Evolutionary conservation across 1,284 basidiomycete species (phyloP).

Genomic region (Fomitopsis palustris): DNA sequence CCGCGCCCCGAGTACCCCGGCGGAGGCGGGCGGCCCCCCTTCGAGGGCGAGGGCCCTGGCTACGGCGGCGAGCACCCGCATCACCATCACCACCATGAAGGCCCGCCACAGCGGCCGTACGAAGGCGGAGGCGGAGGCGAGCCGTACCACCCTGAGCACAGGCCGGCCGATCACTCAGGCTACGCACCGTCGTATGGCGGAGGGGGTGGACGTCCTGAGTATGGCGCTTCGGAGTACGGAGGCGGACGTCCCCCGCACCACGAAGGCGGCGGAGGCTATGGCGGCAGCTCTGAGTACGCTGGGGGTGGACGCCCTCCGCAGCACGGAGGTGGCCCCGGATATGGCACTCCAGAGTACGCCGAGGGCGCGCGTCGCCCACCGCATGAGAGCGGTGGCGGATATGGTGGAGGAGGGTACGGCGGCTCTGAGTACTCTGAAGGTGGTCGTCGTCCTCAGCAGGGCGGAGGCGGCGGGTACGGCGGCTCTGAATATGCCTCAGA

Average conservation of each 20-base stretch:
- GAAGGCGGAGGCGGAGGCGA: not conserved
- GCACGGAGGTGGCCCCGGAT: not conserved
- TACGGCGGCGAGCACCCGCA: not conserved
- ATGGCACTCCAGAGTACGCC: not conserved
- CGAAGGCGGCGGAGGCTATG: not conserved
- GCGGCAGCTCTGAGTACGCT: not conserved
- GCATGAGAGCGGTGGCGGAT: not conserved
- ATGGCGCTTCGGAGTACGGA: not conserved
- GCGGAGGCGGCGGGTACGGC: not conserved
- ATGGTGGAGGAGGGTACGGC: not conserved
- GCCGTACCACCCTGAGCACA: not conserved
- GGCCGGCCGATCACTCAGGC: not conserved
- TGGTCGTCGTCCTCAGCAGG: not conserved
- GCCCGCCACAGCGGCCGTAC: not conserved
- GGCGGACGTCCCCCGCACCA: not conserved
- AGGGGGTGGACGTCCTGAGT: not conserved
- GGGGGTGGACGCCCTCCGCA: not conserved
- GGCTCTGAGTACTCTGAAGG: not conserved
- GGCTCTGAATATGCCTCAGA: not conserved
- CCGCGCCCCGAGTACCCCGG: not conserved
- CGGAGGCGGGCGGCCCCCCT: not conserved
- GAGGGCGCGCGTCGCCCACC: not conserved
- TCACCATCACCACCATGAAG: not conserved
- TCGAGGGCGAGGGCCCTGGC: not conserved
- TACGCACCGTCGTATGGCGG: not conserved